These are phyloP conservation scores for Saturnispora ahearnii DNA, from an alignment of 805 yeast species.

Conservation along the genomic window DNA sequence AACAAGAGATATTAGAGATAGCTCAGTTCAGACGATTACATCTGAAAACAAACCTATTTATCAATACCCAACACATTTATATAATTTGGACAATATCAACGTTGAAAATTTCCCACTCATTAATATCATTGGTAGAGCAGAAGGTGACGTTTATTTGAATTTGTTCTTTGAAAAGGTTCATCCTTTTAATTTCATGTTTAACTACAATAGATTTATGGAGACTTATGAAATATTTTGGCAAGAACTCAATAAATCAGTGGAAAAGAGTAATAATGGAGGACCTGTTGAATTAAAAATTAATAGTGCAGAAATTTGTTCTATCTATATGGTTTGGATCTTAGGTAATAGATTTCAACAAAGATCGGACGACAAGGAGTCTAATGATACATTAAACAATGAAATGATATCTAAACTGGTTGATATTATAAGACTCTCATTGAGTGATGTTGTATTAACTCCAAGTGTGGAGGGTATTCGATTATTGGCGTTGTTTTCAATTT, in stretches of 20 bases:
- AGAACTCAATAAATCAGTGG: slow-evolving; percentile 19
- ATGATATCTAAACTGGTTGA: slow-evolving; percentile 30
- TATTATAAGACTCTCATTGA: slow-evolving; percentile 33
- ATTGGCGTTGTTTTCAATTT: slow-evolving; percentile 33
- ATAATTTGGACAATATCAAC: slow-evolving; percentile 24
- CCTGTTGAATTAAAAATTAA: slow-evolving; percentile 14
- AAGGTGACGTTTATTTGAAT: slow-evolving; percentile 30
- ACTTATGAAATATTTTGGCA: slow-evolving; percentile 34
- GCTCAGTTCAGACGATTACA: slow-evolving; percentile 28
- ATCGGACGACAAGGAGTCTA: background rate
- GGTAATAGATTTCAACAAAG: slow-evolving; percentile 27
- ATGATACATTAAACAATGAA: slow-evolving; percentile 7
- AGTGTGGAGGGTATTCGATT: slow-evolving; percentile 37
- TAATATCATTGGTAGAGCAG: slow-evolving; percentile 25
- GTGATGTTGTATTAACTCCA: slow-evolving; percentile 37
- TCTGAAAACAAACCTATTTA: slow-evolving; percentile 29
- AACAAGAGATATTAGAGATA: slow-evolving; percentile 26
- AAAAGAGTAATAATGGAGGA: slow-evolving; percentile 6
- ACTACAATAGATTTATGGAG: slow-evolving; percentile 26
- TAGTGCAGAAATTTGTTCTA: slow-evolving; percentile 33
- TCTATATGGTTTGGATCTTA: slow-evolving; percentile 39
- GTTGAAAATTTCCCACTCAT: slow-evolving; percentile 33
- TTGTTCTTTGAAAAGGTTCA: slow-evolving; percentile 36
- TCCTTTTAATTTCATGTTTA: slow-evolving; percentile 36
- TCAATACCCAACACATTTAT: slow-evolving; percentile 29